Evolutionary conservation across 2,329 filamentous ascomycete genomes (phyloP).

Genomic region (Madurella mycetomatis): DNA sequence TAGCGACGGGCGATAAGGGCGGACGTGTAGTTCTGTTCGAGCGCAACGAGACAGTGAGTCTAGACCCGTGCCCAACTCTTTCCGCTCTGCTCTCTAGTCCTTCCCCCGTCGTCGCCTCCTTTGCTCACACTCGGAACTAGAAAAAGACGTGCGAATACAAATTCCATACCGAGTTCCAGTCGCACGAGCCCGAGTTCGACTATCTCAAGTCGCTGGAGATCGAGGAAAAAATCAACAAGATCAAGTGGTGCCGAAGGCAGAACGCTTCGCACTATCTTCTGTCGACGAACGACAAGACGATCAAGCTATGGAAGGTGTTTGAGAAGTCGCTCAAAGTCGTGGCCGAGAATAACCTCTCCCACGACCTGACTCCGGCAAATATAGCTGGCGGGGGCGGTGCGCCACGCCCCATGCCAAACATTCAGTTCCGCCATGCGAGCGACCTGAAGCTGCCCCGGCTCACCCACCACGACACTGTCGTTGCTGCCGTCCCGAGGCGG

Average conservation of each 20-base stretch:
- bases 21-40: constrained; percentile 82
- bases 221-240: constrained; percentile 99
- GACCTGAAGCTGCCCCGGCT: constrained; percentile 91
- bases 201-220: constrained; percentile 99
- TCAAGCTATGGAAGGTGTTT: constrained; percentile 99
- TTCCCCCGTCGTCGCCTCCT: background rate
- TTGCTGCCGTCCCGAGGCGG: constrained; percentile 89
- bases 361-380: constrained; percentile 78
- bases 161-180: constrained; percentile 99
- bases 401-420: constrained; percentile 65
- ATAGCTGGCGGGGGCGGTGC: constrained; percentile 73
- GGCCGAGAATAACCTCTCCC: constrained; percentile 96
- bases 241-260: constrained; percentile 98
- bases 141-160: constrained; percentile 99
- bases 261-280: constrained; percentile 98
- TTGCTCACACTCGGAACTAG: constrained; percentile 47
- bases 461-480: constrained; percentile 97
- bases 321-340: constrained; percentile 99
- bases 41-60: constrained; percentile 86
- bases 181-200: constrained; percentile 98
- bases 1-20: constrained; percentile 86
- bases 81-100: background rate
- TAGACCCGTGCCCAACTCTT: background rate
- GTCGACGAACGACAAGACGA: constrained; percentile 99
- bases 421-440: constrained; percentile 72